These are phyloP conservation scores for Gossypium anomalum DNA, from an alignment of 345 rosid genomes.

Conservation along the genomic window DNA sequence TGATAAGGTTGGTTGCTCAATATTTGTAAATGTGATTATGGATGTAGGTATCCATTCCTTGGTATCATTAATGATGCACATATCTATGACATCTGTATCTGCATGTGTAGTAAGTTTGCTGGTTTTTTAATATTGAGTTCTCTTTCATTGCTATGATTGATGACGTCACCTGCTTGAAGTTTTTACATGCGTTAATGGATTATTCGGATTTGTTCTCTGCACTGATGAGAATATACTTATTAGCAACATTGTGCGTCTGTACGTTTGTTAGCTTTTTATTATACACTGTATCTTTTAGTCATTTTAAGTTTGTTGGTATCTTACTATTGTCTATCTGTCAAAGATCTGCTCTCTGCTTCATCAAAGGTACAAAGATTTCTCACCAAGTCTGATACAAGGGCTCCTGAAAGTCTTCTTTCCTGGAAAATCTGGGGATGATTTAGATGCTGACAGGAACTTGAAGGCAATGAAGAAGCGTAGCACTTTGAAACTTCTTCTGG, in stretches of 20 bases:
- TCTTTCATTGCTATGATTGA: background rate
- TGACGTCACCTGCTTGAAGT: background rate
- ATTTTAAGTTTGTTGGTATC: background rate
- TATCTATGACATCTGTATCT: constrained; percentile 5
- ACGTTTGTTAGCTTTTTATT: background rate
- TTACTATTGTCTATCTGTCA: constrained; percentile 26
- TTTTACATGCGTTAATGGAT: background rate
- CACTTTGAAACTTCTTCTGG: constrained; percentile 83
- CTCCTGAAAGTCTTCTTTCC: constrained; percentile 86
- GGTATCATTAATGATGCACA: background rate
- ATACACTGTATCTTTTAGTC: background rate
- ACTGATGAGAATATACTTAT: background rate
- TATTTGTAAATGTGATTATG: background rate
- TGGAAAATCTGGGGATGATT: constrained; percentile 87
- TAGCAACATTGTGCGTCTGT: background rate
- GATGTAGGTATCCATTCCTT: background rate
- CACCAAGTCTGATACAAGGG: constrained; percentile 81
- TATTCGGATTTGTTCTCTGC: background rate
- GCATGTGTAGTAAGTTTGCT: background rate
- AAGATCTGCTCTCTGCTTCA: constrained; percentile 97
- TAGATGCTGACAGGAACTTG: constrained; percentile 74
- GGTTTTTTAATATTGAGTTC: constrained; percentile 1
- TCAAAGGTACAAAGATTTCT: constrained; percentile 93
- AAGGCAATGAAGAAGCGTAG: constrained; percentile 98
- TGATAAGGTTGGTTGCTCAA: background rate